Base-by-base conservation (phyloP, 208 protist genomes). In the Leishmania mexicana region DNA sequence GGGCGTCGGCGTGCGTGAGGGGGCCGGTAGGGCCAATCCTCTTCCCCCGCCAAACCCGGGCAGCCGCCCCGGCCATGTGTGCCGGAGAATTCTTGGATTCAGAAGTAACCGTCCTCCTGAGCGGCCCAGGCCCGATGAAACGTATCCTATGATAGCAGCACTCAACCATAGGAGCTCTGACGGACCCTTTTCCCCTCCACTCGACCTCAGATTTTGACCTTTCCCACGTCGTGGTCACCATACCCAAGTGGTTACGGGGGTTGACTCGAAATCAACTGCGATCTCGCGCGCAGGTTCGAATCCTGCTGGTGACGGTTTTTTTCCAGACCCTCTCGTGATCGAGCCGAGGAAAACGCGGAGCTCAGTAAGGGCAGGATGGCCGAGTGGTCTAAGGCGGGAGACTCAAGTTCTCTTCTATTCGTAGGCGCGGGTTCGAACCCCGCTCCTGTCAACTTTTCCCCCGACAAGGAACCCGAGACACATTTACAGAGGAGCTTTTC, bases 201-300 rank as follows among this genome's bases (percentile, higher is more conserved):
- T 1, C 13, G 21, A 47, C 45, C 13, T 13, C 10, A 13, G 45
- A 47, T 2, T 11, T 4, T 10, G 0, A 13, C 10, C 8, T 47
- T 47, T 47, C 0, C 45, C 0, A 47, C 6, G 3, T 58, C 78
- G 75, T 24, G 54, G 86, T 89, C 89, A 91, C 78, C 88, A 94
- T 96, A 95, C 90, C 93, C 93, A 95, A 95, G 91, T 95, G 91
- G 93, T 96, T 95, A 96, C 88, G 91, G 93, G 91, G 93, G 88
- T 85, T 94, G 91, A 96, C 91, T 95, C 82, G 89, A 94, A 95
- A 94, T 95, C 89, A 94, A 85, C 89, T 95, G 89, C 85, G 90
- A 95, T 94, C 92, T 95, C 92, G 92, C 92, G 90, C 92, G 91
- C 85, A 93, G 91, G 93, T 96, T 95, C 89, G 92, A 95, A 93